Base-by-base conservation (phyloP, 441 rosid species). In the Arabidopsis hybrid region DNA sequence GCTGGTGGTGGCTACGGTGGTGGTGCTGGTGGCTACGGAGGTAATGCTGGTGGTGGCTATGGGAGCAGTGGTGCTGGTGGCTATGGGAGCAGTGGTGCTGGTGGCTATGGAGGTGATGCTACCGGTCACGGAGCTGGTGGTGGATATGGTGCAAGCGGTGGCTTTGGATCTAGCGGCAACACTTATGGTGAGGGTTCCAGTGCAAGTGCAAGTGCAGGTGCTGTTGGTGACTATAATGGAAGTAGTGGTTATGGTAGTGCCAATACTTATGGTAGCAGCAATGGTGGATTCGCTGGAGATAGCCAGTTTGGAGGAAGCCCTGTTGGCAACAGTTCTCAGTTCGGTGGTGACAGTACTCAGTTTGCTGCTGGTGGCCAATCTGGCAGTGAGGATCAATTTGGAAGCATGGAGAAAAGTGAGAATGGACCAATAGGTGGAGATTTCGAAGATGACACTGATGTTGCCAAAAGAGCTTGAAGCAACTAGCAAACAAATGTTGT, bases 391-490 rank as follows among this genome's bases (percentile, higher is more conserved):
- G 60, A 60, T 69, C 79, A 74, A 8, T 60, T 79, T 50, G 87
- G 79, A 69, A 61, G 49, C 62, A 31, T 40, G 29, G 78, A 72
- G 43, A 78, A 65, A 7, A 53, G 62, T 63, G 49, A 67, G 49
- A 78, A 53, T 56, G 73, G 76, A 18, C 47, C 70, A 6, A 18
- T 35, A 10, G 73, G 40, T 9, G 73, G 72, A 71, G 87, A 21
- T 76, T 76, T 64, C 8, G 62, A 49, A 16, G 85, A 84, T 12
- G 79, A 80, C 71, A 46, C 71, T 8, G 82, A 87, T 71, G 79
- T 81, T 47, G 90, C 93, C 53, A 92, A 92, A 71, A 91, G 90
- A 69, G 92, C 89, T 56, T 89, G 91, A 90, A 58, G 43, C 60
- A 61, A 45, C n/a, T 42, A 42, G 43, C 42, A n/a, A 32, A 55